Evolutionary conservation across 2,329 filamentous ascomycete genomes (phyloP).

Genomic region (Phoma sp.): DNA sequence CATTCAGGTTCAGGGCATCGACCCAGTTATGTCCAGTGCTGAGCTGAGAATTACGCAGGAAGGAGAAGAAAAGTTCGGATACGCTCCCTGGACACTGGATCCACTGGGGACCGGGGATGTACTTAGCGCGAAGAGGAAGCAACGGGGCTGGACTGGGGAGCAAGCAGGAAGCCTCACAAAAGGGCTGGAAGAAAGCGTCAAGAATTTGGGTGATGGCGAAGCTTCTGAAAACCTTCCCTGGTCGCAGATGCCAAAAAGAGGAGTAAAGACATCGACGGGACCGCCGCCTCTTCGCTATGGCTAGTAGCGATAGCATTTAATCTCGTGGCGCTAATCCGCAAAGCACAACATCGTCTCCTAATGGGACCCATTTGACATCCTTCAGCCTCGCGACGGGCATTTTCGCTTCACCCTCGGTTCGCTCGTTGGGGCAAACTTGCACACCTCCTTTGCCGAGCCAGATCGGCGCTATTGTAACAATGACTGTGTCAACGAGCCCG

Average conservation of each 20-base stretch:
- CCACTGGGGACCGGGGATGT: conserved; percentile 47
- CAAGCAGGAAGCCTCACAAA: conserved; percentile 25
- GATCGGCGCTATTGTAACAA: conserved; percentile 87
- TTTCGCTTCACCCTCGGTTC: conserved; percentile 56
- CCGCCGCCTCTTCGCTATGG: conserved; percentile 16
- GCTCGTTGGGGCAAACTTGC: conserved; percentile 73
- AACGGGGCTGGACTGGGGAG: conserved; percentile 49
- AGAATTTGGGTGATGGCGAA: conserved; percentile 32
- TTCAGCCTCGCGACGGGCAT: conserved; percentile 70
- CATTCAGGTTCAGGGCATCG: conserved; percentile 54
- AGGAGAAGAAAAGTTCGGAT: conserved; percentile 50
- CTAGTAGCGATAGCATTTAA: conserved; percentile 2
- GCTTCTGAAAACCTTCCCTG: conserved; percentile 38
- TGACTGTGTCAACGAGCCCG: conserved; percentile 74
- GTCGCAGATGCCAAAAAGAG: conserved; percentile 17
- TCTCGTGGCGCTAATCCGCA: conserved; percentile 66
- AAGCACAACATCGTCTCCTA: conserved; percentile 84
- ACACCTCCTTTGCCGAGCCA: conserved; percentile 89
- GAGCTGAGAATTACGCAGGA: conserved; percentile 47
- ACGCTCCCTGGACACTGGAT: conserved; percentile 49
- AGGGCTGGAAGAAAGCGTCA: conserved; percentile 40
- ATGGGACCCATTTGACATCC: conserved; percentile 75
- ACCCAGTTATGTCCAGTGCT: conserved; percentile 51
- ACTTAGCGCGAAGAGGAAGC: conserved; percentile 49
- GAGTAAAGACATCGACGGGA: not conserved